These are phyloP conservation scores for Aspergillus sp. DNA, from an alignment of 2,329 filamentous ascomycete genomes.

Conservation along the genomic window DNA sequence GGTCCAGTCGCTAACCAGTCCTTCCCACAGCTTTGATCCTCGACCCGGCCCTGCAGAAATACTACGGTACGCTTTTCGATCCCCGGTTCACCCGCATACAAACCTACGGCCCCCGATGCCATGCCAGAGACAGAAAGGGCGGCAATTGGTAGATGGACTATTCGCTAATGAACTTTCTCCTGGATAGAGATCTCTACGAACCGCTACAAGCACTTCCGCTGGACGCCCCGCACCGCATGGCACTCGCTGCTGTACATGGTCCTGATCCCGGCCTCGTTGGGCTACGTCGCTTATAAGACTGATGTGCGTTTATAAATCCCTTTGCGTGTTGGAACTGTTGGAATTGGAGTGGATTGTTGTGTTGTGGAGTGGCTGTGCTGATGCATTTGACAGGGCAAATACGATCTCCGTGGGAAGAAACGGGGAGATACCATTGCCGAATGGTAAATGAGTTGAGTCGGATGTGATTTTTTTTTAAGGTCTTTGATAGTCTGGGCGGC, in stretches of 20 bases:
- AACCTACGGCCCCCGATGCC: background rate
- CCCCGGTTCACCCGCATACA: conserved; percentile 8
- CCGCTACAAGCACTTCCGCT: conserved; percentile 93
- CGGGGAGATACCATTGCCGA: conserved; percentile 81
- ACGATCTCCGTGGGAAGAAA: conserved; percentile 80
- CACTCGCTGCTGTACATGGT: conserved; percentile 75
- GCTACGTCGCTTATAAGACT: conserved; percentile 72
- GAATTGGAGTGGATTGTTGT: background rate
- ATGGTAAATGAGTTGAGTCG: conserved; percentile 51
- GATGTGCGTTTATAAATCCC: conserved; percentile 68
- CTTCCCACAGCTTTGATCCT: conserved; percentile 43
- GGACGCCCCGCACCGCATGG: conserved; percentile 79
- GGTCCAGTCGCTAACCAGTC: conserved; percentile 49
- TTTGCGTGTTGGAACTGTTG: background rate
- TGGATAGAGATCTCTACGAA: conserved; percentile 73
- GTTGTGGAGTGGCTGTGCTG: background rate
- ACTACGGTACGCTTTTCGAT: conserved; percentile 46
- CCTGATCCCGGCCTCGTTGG: conserved; percentile 69
- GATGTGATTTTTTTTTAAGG: background rate
- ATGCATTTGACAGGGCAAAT: conserved; percentile 69
- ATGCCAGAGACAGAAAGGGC: background rate
- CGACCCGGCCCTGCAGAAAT: conserved; percentile 50
- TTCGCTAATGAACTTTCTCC: conserved; percentile 11
- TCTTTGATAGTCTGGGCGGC: conserved; percentile 12
- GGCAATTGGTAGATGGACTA: background rate